Evolutionary conservation across 2,329 filamentous ascomycete genomes (phyloP).

Genomic region (Ophiostoma novo-ulmi): DNA sequence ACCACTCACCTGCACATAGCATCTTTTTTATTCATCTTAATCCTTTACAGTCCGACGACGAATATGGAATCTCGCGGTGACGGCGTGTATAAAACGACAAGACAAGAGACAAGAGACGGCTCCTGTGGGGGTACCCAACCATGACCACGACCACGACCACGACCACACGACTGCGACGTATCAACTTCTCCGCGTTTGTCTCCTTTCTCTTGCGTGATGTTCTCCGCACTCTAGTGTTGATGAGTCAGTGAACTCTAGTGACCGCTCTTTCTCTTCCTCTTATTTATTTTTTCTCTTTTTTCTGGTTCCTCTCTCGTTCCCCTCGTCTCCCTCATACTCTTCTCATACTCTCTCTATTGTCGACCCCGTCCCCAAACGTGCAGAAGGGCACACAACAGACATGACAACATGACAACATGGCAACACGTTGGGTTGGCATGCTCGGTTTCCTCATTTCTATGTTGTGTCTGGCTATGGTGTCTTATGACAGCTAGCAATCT

Average conservation of each 20-base stretch:
- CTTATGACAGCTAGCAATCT: no score
- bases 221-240: background rate
- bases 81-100: background rate
- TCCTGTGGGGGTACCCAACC: background rate
- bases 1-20: no score
- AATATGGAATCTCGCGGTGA: no score
- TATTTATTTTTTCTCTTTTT: background rate
- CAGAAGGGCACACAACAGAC: no score
- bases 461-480: no score
- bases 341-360: background rate
- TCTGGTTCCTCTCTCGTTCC: background rate
- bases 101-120: background rate
- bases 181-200: background rate
- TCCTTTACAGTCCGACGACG: no score
- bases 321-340: background rate
- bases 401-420: no score
- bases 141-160: no score
- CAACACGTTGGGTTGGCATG: no score
- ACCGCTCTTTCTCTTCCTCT: background rate
- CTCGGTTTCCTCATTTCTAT: no score
- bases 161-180: no score
- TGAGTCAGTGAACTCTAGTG: background rate
- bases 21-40: no score
- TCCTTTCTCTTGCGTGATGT: background rate
- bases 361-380: background rate